A percentile compares a stretch with the other conserved stretches of the same genome.
Evolutionary conservation across 1,284 basidiomycete genomes (phyloP).

Genomic region (Phellinidium pouzarii): DNA sequence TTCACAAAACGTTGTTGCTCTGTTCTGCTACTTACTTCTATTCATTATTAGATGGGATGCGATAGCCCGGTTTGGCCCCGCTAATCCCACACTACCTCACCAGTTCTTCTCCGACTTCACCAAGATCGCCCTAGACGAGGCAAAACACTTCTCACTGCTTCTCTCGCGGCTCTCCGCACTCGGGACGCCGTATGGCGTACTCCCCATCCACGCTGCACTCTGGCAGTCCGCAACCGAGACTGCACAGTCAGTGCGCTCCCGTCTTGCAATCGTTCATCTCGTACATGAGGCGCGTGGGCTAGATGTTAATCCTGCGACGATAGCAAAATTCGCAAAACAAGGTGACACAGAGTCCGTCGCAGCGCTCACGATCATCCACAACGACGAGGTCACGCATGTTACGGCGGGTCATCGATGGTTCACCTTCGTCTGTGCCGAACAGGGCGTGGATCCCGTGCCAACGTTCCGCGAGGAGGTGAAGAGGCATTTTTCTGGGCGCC

Average conservation of each 20-base stretch:
- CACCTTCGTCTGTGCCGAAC: slow-evolving; percentile 65
- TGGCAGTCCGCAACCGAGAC: slow-evolving; percentile 82
- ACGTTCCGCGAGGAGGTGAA: slow-evolving; percentile 74
- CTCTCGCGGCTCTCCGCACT: slow-evolving; percentile 53
- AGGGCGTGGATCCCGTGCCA: slow-evolving; percentile 60
- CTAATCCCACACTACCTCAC: slow-evolving; percentile 53
- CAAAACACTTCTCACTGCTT: slow-evolving; percentile 69
- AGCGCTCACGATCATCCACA: slow-evolving; percentile 72
- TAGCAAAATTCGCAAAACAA: slow-evolving; percentile 67
- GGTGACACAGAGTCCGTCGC: slow-evolving; percentile 68
- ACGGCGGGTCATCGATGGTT: slow-evolving; percentile 84
- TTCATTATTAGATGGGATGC: slow-evolving; percentile 63
- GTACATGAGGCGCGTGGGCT: slow-evolving; percentile 86
- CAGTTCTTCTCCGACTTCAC: slow-evolving; percentile 77
- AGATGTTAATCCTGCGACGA: slow-evolving; percentile 82
- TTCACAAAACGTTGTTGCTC: slow-evolving; percentile 15
- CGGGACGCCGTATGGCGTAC: slow-evolving; percentile 68
- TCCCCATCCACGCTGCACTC: slow-evolving; percentile 70
- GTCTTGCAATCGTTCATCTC: slow-evolving; percentile 84
- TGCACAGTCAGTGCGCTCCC: slow-evolving; percentile 61
- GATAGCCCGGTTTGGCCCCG: slow-evolving; percentile 70
- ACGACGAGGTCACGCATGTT: slow-evolving; percentile 82
- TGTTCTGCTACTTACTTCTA: not conserved
- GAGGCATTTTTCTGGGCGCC: slow-evolving; percentile 68
- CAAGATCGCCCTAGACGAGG: slow-evolving; percentile 82